Conservation (phyloP, 257 asterid species). For the Solanum tarapatanum region DNA sequence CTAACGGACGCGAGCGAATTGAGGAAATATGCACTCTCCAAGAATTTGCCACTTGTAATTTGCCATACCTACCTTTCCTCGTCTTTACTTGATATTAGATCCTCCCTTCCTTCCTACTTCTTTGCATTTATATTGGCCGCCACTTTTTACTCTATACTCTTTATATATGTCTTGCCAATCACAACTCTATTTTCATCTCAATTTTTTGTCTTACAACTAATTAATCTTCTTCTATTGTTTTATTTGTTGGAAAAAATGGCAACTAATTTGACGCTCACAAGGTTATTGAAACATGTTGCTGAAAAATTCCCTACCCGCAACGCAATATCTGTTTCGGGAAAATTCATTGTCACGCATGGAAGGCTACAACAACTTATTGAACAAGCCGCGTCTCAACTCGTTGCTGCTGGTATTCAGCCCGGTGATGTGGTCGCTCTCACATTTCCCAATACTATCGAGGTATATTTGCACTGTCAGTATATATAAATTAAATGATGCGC, state of each 20-base stretch:
- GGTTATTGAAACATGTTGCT: conserved; percentile 43
- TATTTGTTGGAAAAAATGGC: neutral
- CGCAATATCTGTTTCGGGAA: conserved; percentile 64
- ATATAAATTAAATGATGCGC: neutral
- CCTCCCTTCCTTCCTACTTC: neutral
- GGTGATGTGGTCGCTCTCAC: conserved; percentile 88
- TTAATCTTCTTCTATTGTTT: neutral
- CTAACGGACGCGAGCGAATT: neutral
- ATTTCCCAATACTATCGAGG: conserved; percentile 88
- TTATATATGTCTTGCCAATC: neutral
- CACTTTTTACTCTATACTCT: neutral
- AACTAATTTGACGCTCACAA: conserved; percentile 46
- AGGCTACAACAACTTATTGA: conserved; percentile 52
- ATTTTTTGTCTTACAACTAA: neutral
- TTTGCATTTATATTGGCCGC: neutral
- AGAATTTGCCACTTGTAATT: neutral
- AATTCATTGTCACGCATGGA: conserved; percentile 52
- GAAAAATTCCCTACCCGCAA: conserved; percentile 43
- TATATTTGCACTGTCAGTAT: neutral
- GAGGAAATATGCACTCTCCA: neutral
- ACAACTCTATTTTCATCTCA: neutral
- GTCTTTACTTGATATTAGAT: neutral
- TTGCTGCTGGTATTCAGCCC: conserved; percentile 74
- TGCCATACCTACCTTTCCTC: neutral
- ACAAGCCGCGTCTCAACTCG: conserved; percentile 57